phyloP scores from a whole-genome alignment of 441 rosid species.

The Omphalea diandra region DNA sequence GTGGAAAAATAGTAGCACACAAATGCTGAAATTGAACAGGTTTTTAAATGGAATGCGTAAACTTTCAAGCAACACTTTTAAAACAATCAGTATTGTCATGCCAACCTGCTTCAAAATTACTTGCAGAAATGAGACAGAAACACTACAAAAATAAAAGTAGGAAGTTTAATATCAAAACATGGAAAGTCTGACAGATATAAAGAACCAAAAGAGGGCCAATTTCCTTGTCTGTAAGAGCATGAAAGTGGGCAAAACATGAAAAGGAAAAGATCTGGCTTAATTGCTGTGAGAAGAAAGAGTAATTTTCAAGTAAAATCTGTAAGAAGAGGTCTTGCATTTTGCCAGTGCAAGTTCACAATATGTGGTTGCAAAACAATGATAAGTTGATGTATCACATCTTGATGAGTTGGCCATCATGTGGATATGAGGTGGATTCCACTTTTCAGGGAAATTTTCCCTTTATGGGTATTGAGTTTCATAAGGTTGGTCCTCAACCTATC shows the following conservation, averaged over 20 bases:
- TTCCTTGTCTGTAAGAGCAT: constrained; percentile 6
- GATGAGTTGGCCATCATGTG: constrained; percentile 31
- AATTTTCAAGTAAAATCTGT: neutral
- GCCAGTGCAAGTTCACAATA: neutral
- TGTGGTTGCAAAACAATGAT: constrained; percentile 23
- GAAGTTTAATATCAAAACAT: constrained; percentile 15
- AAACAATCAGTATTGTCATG: constrained; percentile 1
- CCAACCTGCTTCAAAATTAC: constrained; percentile 2
- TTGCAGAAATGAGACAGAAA: constrained; percentile 9
- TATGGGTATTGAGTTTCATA: constrained; percentile 12
- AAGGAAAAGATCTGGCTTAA: constrained; percentile 17
- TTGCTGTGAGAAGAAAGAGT: constrained; percentile 18
- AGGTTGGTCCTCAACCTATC: constrained; percentile 16
- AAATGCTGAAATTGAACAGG: neutral
- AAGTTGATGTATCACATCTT: constrained; percentile 13
- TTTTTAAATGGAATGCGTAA: neutral
- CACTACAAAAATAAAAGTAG: constrained; percentile 1
- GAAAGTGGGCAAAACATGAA: constrained; percentile 5
- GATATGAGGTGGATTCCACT: constrained; percentile 32
- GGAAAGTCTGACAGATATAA: constrained; percentile 10
- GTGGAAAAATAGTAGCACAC: neutral
- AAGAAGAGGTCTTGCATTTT: constrained; percentile 1
- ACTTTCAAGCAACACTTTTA: constrained; percentile 17
- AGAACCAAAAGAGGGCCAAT: constrained; percentile 26
- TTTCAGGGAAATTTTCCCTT: constrained; percentile 2